phyloP scores from a whole-genome alignment of 441 rosid species.

The Gossypium lobatum region DNA sequence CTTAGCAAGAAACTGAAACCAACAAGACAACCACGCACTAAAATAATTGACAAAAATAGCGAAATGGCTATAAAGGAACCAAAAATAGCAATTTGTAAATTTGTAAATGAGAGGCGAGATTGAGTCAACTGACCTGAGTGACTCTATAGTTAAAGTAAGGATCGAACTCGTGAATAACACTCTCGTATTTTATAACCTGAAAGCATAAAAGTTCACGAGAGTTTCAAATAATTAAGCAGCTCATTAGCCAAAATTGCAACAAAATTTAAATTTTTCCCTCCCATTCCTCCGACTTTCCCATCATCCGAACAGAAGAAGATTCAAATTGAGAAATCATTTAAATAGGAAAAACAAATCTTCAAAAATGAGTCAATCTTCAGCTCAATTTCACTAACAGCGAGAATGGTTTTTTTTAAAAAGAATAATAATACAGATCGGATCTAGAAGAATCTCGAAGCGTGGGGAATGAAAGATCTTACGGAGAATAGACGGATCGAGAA shows the following conservation, averaged over 20 bases:
- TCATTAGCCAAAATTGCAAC: background rate
- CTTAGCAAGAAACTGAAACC: slow-evolving; percentile 86
- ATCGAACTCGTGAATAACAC: slow-evolving; percentile 98
- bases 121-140: slow-evolving; percentile 60
- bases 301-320: background rate
- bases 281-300: background rate
- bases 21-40: slow-evolving; percentile 15
- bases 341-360: background rate
- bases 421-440: slow-evolving; percentile 31
- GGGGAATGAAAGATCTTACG: slow-evolving; percentile 38
- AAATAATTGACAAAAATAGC: slow-evolving; percentile 1
- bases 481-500: slow-evolving; percentile 99
- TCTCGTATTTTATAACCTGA: slow-evolving; percentile 97
- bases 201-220: slow-evolving; percentile 19
- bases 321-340: background rate
- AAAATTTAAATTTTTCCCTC: background rate
- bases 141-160: slow-evolving; percentile 98
- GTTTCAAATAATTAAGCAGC: background rate
- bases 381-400: background rate
- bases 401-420: background rate
- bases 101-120: slow-evolving; percentile 6
- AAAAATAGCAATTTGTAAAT: background rate
- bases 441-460: slow-evolving; percentile 21
- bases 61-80: background rate
- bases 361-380: background rate